A percentile compares a stretch with the other conserved stretches of the same genome.
Evolutionary conservation across 2,329 filamentous ascomycete genomes (phyloP).

Genomic region (Corynespora cassiicola): DNA sequence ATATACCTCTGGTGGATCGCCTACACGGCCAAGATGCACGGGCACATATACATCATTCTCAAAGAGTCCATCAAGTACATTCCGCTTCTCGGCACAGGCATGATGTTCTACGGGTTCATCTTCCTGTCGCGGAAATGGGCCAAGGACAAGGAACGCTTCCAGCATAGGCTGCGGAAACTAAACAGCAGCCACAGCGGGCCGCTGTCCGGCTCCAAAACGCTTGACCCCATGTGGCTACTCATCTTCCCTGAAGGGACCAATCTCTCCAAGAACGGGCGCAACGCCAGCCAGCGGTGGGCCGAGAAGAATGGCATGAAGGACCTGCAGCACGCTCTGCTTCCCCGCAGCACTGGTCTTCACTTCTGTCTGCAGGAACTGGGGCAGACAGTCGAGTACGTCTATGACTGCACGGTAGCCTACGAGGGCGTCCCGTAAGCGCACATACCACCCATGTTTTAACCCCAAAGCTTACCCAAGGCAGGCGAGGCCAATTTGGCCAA

Average conservation of each 20-base stretch:
- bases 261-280: conserved; percentile 73
- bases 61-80: conserved; percentile 86
- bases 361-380: conserved; percentile 81
- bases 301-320: conserved; percentile 75
- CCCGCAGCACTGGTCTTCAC: conserved; percentile 79
- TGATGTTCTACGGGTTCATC: conserved; percentile 88
- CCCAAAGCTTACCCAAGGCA: conserved; percentile 21
- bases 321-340: conserved; percentile 74
- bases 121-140: conserved; percentile 93
- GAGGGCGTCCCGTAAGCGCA: conserved; percentile 84
- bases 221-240: conserved; percentile 87
- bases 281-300: conserved; percentile 75
- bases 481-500: conserved; percentile 73
- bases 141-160: conserved; percentile 75
- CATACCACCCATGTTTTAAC: neutral
- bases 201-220: conserved; percentile 51
- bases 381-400: conserved; percentile 78
- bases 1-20: conserved; percentile 92
- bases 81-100: conserved; percentile 80
- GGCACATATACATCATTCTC: conserved; percentile 87
- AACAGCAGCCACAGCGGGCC: conserved; percentile 55
- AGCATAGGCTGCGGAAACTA: conserved; percentile 76
- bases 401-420: conserved; percentile 94
- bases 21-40: conserved; percentile 80
- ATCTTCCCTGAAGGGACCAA: conserved; percentile 91